Evolutionary conservation across 768 basidiomycete genomes (phyloP).

Genomic region (Boletus insuetus): DNA sequence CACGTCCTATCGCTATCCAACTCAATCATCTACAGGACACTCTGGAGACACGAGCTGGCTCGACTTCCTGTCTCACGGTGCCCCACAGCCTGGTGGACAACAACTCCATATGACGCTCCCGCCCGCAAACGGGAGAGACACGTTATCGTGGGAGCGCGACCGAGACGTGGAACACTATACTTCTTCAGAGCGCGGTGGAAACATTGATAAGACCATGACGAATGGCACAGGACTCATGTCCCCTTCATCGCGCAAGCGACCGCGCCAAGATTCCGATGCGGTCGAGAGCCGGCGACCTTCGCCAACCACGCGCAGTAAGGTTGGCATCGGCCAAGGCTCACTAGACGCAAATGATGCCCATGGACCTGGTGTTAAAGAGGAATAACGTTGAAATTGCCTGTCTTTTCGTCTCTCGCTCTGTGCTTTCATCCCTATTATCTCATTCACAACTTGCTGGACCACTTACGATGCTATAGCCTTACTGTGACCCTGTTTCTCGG

Average conservation of each 20-base stretch:
- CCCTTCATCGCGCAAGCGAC: slow-evolving; percentile 29
- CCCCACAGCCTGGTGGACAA: slow-evolving; percentile 24
- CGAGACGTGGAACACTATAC: slow-evolving; percentile 29
- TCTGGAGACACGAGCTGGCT: slow-evolving; percentile 33
- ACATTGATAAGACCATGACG: slow-evolving; percentile 16
- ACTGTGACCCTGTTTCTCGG: not conserved
- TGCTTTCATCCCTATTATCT: not conserved
- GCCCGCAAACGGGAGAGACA: slow-evolving; percentile 22
- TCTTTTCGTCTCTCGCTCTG: not conserved
- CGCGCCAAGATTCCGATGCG: slow-evolving; percentile 19
- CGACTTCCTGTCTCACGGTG: slow-evolving; percentile 31
- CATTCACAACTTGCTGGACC: not conserved
- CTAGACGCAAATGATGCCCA: slow-evolving; percentile 16
- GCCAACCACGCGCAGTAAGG: slow-evolving; percentile 15
- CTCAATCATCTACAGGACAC: slow-evolving; percentile 17
- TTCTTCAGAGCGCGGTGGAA: slow-evolving; percentile 27
- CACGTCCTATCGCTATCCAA: not conserved
- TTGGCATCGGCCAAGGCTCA: slow-evolving; percentile 14
- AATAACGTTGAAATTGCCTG: slow-evolving; percentile 8
- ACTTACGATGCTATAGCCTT: not conserved
- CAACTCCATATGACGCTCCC: slow-evolving; percentile 31
- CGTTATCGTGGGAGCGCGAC: slow-evolving; percentile 33
- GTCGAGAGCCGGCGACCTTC: slow-evolving; percentile 22
- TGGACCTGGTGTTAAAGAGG: slow-evolving; percentile 28
- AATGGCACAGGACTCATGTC: slow-evolving; percentile 21